Percentiles rank a stretch among this genome's conserved stretches.
Conservation (phyloP, 2,329 filamentous ascomycete species). For the Pseudocercospora vitis region DNA sequence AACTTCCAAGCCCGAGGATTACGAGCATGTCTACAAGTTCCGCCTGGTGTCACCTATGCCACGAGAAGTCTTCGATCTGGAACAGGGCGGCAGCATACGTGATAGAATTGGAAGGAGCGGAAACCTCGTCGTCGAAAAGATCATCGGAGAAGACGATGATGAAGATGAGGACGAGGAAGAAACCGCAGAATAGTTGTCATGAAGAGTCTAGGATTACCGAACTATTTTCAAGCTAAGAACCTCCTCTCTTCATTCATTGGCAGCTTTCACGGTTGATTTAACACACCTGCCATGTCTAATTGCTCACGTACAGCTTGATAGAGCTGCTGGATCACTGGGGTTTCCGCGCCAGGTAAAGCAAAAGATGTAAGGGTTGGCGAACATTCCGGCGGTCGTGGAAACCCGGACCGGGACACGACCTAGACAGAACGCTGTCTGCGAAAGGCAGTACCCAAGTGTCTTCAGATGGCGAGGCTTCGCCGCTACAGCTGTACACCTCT, state of each 20-base stretch:
- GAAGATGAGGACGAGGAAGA: conserved; percentile 45
- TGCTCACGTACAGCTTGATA: too few species aligned
- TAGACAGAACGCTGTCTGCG: too few species aligned
- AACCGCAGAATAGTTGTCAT: conserved; percentile 4
- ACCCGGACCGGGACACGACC: too few species aligned
- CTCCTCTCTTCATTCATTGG: neutral
- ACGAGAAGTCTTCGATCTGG: conserved; percentile 70
- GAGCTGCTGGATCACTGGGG: too few species aligned
- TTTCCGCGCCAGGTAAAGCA: too few species aligned
- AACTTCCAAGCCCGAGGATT: conserved; percentile 60
- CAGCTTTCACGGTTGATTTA: too few species aligned
- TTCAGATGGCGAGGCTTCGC: too few species aligned
- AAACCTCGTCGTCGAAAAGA: conserved; percentile 83
- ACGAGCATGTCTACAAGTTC: conserved; percentile 82
- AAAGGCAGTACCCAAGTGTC: too few species aligned
- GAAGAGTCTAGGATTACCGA: neutral
- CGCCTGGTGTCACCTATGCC: conserved; percentile 83
- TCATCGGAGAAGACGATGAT: conserved; percentile 56
- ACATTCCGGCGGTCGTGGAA: too few species aligned
- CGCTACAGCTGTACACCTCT: too few species aligned
- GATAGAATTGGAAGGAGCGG: conserved; percentile 77
- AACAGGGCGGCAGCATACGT: conserved; percentile 63
- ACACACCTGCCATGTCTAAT: too few species aligned
- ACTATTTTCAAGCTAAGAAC: neutral
- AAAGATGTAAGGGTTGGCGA: too few species aligned